Conservation (phyloP, 139 green algal species). For the Dunaliella sp. region DNA sequence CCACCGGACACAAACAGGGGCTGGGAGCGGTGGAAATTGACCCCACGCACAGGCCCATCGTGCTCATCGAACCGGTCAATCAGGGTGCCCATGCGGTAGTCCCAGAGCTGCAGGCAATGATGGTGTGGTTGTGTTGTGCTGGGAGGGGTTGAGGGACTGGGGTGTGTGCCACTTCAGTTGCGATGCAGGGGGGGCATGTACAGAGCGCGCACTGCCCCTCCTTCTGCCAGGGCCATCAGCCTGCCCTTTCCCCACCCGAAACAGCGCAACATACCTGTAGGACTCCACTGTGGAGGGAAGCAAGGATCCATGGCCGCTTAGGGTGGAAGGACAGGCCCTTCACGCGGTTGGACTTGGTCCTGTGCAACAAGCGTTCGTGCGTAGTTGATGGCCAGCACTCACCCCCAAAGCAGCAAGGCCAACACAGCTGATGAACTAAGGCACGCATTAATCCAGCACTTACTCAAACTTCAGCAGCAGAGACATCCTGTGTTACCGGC, state of each 20-base stretch:
- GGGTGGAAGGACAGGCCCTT: constrained; percentile 98
- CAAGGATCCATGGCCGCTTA: constrained; percentile 98
- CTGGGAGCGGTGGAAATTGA: constrained; percentile 96
- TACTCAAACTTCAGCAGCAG: constrained; percentile 22
- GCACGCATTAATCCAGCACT: neutral
- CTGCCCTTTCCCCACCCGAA: neutral
- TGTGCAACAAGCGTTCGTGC: too few relatives aligned
- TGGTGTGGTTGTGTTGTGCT: neutral
- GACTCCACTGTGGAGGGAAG: constrained; percentile 96
- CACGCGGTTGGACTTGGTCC: constrained; percentile 78
- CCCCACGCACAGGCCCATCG: constrained; percentile 94
- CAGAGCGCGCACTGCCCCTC: neutral
- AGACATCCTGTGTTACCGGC: constrained; percentile 2
- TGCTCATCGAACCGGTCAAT: constrained; percentile 99
- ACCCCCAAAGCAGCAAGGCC: neutral
- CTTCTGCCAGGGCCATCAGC: too few relatives aligned
- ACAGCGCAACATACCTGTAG: constrained; percentile 80
- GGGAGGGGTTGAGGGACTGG: neutral
- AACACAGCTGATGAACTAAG: neutral
- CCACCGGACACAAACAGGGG: constrained; percentile 98
- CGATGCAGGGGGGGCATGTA: neutral
- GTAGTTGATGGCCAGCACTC: neutral
- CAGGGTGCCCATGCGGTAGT: constrained; percentile 99
- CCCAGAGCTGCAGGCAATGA: constrained; percentile 91
- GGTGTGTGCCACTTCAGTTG: neutral